Base-by-base conservation (phyloP, 2,329 filamentous ascomycete genomes). In the Trichoderma cornu-damae region DNA sequence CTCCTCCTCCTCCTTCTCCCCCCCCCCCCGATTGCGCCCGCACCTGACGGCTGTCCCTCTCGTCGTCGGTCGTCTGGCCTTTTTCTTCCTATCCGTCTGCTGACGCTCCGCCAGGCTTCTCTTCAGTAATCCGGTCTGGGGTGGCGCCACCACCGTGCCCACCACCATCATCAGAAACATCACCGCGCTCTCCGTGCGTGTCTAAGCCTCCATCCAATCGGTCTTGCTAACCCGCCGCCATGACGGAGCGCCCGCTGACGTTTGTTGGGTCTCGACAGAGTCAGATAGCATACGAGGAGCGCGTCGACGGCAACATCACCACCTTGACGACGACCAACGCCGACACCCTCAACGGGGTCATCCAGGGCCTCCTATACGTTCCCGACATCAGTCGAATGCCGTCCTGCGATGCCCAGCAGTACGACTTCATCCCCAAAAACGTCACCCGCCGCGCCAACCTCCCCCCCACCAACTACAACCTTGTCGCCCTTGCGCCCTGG, bases 401-500 rank as follows among this genome's bases (percentile, higher is more conserved):
- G 61, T 72, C 77, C 0, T 96, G 92, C 73, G 78, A 78, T 67
- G 75, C 83, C 14, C 72, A 81, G 46, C 83, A 87, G 40, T 78
- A 78, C 38, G 71, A 79, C n/a, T 84, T 87, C 63, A 79, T 96
- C 7, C 89, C 91, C 1, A 65, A 70, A 35, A 92, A 94, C 69
- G 89, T 85, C 55, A 96, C 90, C 11, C 83, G 87, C 14, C 80
- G 82, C 64, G 70, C 72, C n/a, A 80, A 94, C 65, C 81, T 96
- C 1, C 84, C 85, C 0, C 76, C 79, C 0, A 79, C 80, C 48
- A 84, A 88, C 63, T 90, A 89, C 69, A 84, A 87, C 56, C 77
- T 91, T 51, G 83, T 96, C 64, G 92, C 88, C 26, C 75, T 96
- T 53, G 92, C 90, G 22, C 93, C 93, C 26, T 97, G 93, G 92